Base-by-base conservation (phyloP, 805 yeast genomes). In the Yarrowia bubula region DNA sequence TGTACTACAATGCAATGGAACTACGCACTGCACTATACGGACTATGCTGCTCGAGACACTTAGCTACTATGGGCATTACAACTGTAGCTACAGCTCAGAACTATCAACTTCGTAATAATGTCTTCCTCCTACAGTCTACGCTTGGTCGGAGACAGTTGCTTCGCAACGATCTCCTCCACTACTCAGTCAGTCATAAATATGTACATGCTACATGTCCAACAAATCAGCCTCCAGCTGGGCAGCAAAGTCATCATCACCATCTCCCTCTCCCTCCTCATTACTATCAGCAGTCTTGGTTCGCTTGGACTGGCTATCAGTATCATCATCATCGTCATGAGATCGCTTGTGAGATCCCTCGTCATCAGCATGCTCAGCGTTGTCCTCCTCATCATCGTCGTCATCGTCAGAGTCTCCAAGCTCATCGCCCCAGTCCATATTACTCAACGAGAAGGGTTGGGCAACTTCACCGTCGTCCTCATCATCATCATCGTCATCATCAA, bases 161-260 rank as follows among this genome's bases (percentile, higher is more conserved):
- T n/a, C n/a, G n/a, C n/a, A n/a, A n/a, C n/a, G n/a, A n/a, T n/a
- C n/a, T n/a, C n/a, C n/a, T n/a, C n/a, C n/a, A n/a, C n/a, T n/a
- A n/a, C n/a, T n/a, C n/a, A n/a, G n/a, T n/a, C n/a, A 18, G 43
- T 51, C 58, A 51, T 51, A 51, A 51, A 55, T 55, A 55, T 51
- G 39, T 55, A 55, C 47, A 55, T 55, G 43, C 47, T 55, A 55
- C 61, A 55, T 55, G 61, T 41, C 61, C 47, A 55, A 55, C 47
- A 55, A 41, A 31, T 55, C 61, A 5, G 61, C 61, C 42, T 55
- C 61, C 15, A 55, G 47, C 47, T 55, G 61, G 46, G 61, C 75
- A 33, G 70, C 75, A 44, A 69, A 69, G 50, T 63, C 69, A 38
- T 69, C 71, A n/a, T 65, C 68, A 13, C 65, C 67, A 8, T 35